Base-by-base conservation (phyloP, 164 flowering plant genomes). In the Piper betle region DNA sequence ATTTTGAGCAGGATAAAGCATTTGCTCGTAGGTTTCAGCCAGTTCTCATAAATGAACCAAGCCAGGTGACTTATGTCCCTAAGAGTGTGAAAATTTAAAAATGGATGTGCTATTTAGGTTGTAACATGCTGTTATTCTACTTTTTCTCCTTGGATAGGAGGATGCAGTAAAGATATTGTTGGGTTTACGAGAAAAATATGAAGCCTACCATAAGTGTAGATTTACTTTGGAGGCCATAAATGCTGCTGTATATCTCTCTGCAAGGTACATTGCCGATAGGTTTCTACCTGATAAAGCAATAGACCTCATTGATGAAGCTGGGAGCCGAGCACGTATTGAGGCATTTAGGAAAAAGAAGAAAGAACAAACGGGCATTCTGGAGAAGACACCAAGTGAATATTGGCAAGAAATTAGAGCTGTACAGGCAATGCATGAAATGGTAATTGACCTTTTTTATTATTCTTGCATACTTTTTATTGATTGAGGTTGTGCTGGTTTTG, bases 231-330 rank as follows among this genome's bases (percentile, higher is more conserved):
- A 81, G 67, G 96, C 94, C 54, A 72, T 89, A 72, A 74, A 85
- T 77, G 89, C 89, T 62, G 94, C 96, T 39, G 96, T 84, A 40
- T 65, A 81, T 46, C 73, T 89, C 19, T 83, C 96, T 55, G 78
- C 84, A 66, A 83, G 91, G 72, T 89, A 86, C 66, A 89, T 89
- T 64, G 63, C 86, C 59, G 96, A 86, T 71, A 78, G 97, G 65
- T 66, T 75, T 75, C 93, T 91, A 65, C 97, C 97, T 42, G 97
- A 91, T 71, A 91, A 91, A 74, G 97, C 97, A 37, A 91, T 91
- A 66, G 97, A 91, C 72, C 91, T 91, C 68, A 80, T 91, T 64
- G 97, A 91, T 63, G 97, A 91, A 75, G 97, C 96, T 17, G 96
- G 95, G 69, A 87, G 95, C 75, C 81, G 81, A 76, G 87, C 92